A percentile compares a stretch with the other conserved stretches of the same genome.
These are phyloP conservation scores for Juncus effusus DNA, from an alignment of 176 grass and related monocot genomes.

Conservation along the genomic window DNA sequence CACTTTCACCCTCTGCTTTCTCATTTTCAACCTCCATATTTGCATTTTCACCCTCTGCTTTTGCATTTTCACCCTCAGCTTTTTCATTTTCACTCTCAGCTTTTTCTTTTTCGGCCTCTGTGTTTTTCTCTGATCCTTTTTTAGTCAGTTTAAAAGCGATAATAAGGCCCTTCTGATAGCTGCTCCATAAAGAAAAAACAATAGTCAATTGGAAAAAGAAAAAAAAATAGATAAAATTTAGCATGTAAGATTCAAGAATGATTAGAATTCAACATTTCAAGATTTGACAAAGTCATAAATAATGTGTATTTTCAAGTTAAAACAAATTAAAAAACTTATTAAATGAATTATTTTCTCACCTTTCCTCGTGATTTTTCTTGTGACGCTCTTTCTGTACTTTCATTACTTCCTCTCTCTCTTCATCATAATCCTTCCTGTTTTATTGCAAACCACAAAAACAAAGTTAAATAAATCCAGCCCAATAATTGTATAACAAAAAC, in stretches of 20 bases:
- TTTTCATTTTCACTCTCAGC: conserved; percentile 37
- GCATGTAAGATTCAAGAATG: conserved; percentile 3
- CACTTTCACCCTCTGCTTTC: background rate
- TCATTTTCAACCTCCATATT: too few species aligned
- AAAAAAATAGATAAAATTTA: conserved; percentile 15
- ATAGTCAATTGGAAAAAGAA: conserved; percentile 17
- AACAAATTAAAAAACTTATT: background rate
- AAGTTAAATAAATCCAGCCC: conserved; percentile 12
- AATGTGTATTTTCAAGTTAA: background rate
- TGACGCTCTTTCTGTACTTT: conserved; percentile 43
- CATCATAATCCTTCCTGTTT: conserved; percentile 92
- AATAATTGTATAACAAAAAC: too few species aligned
- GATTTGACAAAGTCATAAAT: background rate
- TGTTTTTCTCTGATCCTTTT: conserved; percentile 39
- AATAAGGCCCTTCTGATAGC: conserved; percentile 83
- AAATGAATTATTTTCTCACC: conserved; percentile 36
- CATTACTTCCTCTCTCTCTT: conserved; percentile 46
- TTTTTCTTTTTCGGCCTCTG: conserved; percentile 32
- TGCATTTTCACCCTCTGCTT: conserved; percentile 16
- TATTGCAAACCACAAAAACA: background rate
- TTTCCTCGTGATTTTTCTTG: conserved; percentile 35
- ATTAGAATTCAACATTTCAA: background rate
- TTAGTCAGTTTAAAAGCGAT: conserved; percentile 82
- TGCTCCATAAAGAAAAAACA: conserved; percentile 26
- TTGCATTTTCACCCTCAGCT: conserved; percentile 25